Evolutionary conservation across 2,329 filamentous ascomycete species (phyloP), one percentile per base, ranked within the genome.

Genomic region (Trichoderma sp.): DNA sequence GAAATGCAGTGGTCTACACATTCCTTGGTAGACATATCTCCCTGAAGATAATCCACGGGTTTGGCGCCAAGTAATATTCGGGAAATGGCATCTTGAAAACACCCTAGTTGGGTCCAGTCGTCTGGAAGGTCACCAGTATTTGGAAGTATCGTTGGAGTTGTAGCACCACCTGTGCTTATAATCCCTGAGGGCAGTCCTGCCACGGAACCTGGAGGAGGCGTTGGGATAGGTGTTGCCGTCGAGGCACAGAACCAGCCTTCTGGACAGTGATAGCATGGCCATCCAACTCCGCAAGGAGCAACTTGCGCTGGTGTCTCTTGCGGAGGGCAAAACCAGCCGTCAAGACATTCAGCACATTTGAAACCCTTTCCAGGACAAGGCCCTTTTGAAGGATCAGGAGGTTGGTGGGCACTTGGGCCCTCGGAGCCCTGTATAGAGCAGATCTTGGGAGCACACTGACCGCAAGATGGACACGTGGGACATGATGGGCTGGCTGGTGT

Each of bases 1-100:
- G 74, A 75, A 4, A 76, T 76, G 78, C 87, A 89, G 76, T 83
- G 85, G 21, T 81, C 77, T 61, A 87, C 79, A 74, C 87, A 89
- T 62, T 77, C 81, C 70, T 83, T 80, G 4, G 86, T 81, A 1
- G 85, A 87, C 83, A 89, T 87, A 72, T 77, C 68, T 26, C 77
- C 77, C 12, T 72, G 74, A 8, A 79, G 72, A 60, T 76, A 77
- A 21, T 78, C 76, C 14, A 75, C 71, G 3, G 78, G 76, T 24
- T 75, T 75, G 12, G 74, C 68, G 30, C 76, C 75, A 11, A 74
- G 60, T 28, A 78, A 62, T 4, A 72, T 75, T 58, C 77, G 73
- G 28, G 73, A 73, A 9, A 76, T 72, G 8, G 71, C 72, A 61
- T 81, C 80, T 63, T 77, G 76, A 65, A 80, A 80, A 68, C 80